Conservation (phyloP, 169 alveolate species). For the Plasmodium falciparum region DNA sequence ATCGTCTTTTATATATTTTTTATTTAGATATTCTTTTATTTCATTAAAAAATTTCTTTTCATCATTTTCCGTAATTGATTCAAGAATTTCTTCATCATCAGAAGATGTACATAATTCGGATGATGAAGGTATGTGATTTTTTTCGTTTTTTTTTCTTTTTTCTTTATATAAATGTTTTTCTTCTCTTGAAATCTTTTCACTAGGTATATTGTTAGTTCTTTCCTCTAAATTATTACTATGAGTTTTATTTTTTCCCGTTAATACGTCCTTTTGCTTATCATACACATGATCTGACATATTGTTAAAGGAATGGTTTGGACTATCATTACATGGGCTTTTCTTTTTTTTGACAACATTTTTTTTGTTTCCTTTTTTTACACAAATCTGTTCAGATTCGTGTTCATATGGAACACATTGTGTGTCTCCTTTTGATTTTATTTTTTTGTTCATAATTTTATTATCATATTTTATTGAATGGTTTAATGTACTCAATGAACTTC, state of each 20-base stretch:
- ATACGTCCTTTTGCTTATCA: too few relatives aligned
- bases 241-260: not conserved
- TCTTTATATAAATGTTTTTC: not conserved
- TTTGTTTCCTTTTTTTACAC: not conserved
- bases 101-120: slow-evolving; percentile 6
- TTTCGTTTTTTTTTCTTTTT: slow-evolving; percentile 11
- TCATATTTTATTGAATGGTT: not conserved
- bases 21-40: slow-evolving; percentile 38
- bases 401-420: too few relatives aligned
- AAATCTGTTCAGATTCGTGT: too few relatives aligned
- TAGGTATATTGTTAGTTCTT: not conserved
- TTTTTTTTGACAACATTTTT: not conserved
- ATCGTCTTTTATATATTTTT: slow-evolving; percentile 8
- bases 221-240: not conserved
- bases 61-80: slow-evolving; percentile 14
- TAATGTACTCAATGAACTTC: slow-evolving; percentile 15
- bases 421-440: not conserved
- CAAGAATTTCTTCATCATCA: slow-evolving; percentile 13
- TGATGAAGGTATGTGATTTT: slow-evolving; percentile 2
- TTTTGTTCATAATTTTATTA: not conserved
- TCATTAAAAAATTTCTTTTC: slow-evolving; percentile 43
- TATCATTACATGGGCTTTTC: not conserved
- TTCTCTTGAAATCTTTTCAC: not conserved
- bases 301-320: too few relatives aligned
- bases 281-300: too few relatives aligned